Conservation (phyloP, 768 basidiomycete species). For the Chiua virens region DNA sequence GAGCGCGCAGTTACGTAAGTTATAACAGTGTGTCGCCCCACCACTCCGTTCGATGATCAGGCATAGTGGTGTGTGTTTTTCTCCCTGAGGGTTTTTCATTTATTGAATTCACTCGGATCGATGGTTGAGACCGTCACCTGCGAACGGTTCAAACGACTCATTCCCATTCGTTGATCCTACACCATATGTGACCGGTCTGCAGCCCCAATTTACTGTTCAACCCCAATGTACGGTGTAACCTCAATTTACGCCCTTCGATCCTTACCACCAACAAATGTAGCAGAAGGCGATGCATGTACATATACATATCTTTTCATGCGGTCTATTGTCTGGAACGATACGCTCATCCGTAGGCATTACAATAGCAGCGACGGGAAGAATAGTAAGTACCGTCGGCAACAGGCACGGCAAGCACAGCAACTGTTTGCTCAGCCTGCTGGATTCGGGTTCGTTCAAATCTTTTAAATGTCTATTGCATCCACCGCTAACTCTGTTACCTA, state of each 20-base stretch:
- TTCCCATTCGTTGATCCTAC: conserved; percentile 65
- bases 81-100: neutral
- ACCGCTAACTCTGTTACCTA: conserved; percentile 27
- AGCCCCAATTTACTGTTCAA: conserved; percentile 76
- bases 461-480: neutral
- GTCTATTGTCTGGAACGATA: neutral
- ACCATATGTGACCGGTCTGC: conserved; percentile 55
- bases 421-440: conserved; percentile 68
- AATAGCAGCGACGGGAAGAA: conserved; percentile 52
- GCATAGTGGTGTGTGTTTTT: conserved; percentile 63
- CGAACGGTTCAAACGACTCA: conserved; percentile 44
- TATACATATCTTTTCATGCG: conserved; percentile 7
- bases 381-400: conserved; percentile 67
- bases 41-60: conserved; percentile 90
- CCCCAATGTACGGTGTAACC: conserved; percentile 76
- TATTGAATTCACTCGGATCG: conserved; percentile 1
- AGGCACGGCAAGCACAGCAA: conserved; percentile 45
- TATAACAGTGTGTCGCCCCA: too few species aligned
- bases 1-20: too few species aligned
- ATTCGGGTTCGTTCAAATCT: conserved; percentile 55
- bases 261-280: conserved; percentile 91
- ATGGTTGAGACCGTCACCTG: conserved; percentile 30
- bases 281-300: conserved; percentile 86
- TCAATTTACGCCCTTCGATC: conserved; percentile 92
- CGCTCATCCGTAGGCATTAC: conserved; percentile 40